Evolutionary conservation across 164 flowering plant genomes (phyloP).

Genomic region (Hamamelis virginiana): DNA sequence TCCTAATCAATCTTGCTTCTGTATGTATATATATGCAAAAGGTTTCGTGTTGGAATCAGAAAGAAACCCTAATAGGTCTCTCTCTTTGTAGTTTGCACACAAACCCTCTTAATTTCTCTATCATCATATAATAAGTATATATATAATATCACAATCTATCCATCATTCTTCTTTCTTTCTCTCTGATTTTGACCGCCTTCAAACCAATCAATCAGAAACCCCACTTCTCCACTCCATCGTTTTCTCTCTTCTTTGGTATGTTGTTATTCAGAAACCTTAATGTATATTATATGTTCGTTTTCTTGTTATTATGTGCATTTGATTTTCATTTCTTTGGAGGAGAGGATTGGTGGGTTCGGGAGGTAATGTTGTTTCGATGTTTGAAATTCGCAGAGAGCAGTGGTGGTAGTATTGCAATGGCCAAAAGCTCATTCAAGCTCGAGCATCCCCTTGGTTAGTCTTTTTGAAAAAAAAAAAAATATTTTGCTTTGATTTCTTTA

Average conservation of each 20-base stretch:
- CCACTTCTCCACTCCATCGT: neutral
- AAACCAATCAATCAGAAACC: neutral
- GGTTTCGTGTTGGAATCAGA: conserved; percentile 14
- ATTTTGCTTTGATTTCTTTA: neutral
- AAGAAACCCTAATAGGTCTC: conserved; percentile 14
- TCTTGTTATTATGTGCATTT: neutral
- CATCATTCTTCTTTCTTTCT: neutral
- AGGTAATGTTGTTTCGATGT: conserved; percentile 32
- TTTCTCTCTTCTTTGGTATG: conserved; percentile 11
- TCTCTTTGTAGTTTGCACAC: neutral
- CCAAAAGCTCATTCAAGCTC: conserved; percentile 67
- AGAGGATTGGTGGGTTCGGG: conserved; percentile 4
- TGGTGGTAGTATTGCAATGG: conserved; percentile 36
- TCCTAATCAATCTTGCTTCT: neutral
- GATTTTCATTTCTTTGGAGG: neutral
- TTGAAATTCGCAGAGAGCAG: conserved; percentile 20
- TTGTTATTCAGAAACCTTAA: neutral
- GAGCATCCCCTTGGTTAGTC: conserved; percentile 62
- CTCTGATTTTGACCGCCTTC: conserved; percentile 7
- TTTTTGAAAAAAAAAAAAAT: no score
- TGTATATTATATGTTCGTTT: neutral
- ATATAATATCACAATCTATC: no score
- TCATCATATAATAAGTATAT: no score
- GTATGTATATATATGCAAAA: neutral
- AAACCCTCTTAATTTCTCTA: neutral